Percentiles rank a stretch among this genome's conserved stretches.
Evolutionary conservation across 2,329 filamentous ascomycete species (phyloP).

Genomic region (Stachybotrys echinatus): DNA sequence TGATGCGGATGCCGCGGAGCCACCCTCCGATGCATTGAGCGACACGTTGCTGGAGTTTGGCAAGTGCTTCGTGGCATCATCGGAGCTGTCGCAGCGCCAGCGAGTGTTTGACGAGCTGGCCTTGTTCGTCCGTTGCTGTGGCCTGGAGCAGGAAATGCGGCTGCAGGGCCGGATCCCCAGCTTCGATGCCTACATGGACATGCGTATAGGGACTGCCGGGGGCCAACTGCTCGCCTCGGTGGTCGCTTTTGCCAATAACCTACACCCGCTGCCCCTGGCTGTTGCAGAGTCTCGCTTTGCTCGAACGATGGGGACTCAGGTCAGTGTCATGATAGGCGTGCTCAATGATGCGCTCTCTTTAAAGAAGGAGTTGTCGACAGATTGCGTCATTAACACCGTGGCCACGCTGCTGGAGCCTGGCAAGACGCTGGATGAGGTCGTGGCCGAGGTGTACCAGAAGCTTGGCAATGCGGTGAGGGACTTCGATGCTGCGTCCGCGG

Average conservation of each 20-base stretch:
- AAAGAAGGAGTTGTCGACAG: constrained; percentile 22
- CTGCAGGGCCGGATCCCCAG: constrained; percentile 15
- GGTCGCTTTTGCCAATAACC: constrained; percentile 15
- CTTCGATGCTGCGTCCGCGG: constrained; percentile 16
- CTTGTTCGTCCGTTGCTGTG: constrained; percentile 18
- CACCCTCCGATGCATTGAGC: constrained; percentile 14
- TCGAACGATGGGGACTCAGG: constrained; percentile 15
- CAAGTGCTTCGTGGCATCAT: constrained; percentile 4
- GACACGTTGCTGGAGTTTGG: constrained; percentile 17
- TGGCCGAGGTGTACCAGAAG: constrained; percentile 14
- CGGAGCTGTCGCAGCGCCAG: constrained; percentile 8
- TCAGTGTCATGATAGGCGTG: constrained; percentile 15
- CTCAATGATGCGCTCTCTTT: constrained; percentile 25
- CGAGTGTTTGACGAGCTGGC: constrained; percentile 14
- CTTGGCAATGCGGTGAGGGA: constrained; percentile 13
- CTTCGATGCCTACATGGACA: constrained; percentile 20
- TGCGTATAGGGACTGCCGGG: constrained; percentile 21
- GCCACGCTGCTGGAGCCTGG: constrained; percentile 15
- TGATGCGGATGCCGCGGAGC: not conserved
- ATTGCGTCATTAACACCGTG: constrained; percentile 23
- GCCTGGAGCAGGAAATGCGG: constrained; percentile 19
- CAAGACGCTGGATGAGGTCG: constrained; percentile 13
- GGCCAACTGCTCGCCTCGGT: constrained; percentile 18
- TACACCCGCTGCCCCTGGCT: constrained; percentile 6
- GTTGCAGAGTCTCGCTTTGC: constrained; percentile 6